Conservation (phyloP, 257 asterid species). For the Nicotiana tomentosiformis region DNA sequence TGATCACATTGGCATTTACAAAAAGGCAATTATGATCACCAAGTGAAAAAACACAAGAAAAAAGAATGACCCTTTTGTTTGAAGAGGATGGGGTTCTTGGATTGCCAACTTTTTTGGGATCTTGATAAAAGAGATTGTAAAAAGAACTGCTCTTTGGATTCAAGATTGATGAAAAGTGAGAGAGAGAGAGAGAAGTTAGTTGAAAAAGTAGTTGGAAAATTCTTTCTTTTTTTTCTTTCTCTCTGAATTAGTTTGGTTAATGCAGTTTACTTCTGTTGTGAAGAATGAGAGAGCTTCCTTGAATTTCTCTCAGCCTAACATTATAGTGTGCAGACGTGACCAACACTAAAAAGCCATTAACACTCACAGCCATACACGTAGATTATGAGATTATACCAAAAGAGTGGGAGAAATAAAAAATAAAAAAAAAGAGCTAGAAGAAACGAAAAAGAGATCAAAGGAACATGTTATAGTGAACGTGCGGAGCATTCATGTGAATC, state of each 20-base stretch:
- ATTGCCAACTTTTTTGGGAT: neutral
- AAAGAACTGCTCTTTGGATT: neutral
- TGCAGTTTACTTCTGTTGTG: neutral
- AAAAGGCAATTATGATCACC: neutral
- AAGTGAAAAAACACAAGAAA: neutral
- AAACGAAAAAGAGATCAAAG: neutral
- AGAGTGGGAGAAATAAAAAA: too few relatives aligned
- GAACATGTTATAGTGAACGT: neutral
- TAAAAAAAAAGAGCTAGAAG: too few relatives aligned
- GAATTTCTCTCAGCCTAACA: neutral
- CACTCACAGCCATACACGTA: neutral
- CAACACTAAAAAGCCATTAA: neutral
- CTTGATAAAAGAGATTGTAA: neutral
- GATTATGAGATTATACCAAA: neutral
- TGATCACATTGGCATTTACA: neutral
- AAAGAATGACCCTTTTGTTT: neutral
- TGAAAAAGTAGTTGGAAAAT: neutral
- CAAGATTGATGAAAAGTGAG: conserved; percentile 7
- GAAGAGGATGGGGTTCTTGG: neutral
- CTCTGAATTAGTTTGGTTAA: neutral
- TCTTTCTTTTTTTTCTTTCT: neutral
- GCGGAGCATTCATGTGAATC: neutral
- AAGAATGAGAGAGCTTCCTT: neutral
- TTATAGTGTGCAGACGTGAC: neutral
- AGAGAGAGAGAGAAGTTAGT: neutral